A percentile compares a stretch with the other conserved stretches of the same genome.
Conservation (phyloP, 805 yeast species). For the Candida glaebosa region DNA sequence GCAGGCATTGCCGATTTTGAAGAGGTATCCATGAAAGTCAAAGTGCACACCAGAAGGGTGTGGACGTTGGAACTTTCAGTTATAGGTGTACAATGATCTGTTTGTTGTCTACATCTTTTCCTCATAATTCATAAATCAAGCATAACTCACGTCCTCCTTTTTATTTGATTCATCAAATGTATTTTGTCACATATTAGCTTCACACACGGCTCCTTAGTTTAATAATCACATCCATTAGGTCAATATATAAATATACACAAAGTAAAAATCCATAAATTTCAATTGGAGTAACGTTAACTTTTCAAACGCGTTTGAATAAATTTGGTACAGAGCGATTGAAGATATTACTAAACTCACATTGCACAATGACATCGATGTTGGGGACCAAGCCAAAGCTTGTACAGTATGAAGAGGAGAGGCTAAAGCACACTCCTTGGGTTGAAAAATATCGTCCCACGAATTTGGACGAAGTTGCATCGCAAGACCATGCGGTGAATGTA, state of each 20-base stretch:
- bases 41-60: slow-evolving; percentile 85
- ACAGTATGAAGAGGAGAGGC: slow-evolving; percentile 37
- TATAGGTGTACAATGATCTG: slow-evolving; percentile 64
- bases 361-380: slow-evolving; percentile 2
- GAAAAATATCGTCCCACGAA: slow-evolving; percentile 90
- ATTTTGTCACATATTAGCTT: neutral
- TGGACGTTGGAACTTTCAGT: slow-evolving; percentile 96
- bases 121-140: neutral
- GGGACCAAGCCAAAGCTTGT: slow-evolving; percentile 6
- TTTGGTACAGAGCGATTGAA: neutral
- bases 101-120: neutral
- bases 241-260: too few species aligned
- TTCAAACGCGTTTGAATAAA: neutral
- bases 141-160: neutral
- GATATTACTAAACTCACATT: too few species aligned
- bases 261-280: neutral
- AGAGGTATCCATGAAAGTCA: slow-evolving; percentile 37
- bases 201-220: neutral
- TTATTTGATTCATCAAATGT: neutral
- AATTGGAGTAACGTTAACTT: neutral
- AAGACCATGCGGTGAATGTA: slow-evolving; percentile 82
- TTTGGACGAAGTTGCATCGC: slow-evolving; percentile 86
- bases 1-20: slow-evolving; percentile 14
- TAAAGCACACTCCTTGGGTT: slow-evolving; percentile 79
- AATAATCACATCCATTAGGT: neutral